Conservation (phyloP, 2,329 filamentous ascomycete species). For the Microcyclospora tardicrescens region DNA sequence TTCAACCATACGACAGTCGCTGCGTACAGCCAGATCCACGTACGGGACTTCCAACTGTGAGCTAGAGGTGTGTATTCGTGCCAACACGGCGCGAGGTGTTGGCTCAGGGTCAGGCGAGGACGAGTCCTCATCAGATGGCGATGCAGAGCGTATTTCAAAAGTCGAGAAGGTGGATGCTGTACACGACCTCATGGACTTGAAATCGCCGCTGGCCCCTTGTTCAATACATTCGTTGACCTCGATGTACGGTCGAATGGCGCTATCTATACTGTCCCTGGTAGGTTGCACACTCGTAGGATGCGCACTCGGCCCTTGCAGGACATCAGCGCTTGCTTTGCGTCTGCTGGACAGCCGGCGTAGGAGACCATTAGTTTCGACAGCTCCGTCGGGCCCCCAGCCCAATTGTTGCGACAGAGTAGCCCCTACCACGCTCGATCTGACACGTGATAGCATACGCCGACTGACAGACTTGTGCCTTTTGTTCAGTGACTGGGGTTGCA, state of each 20-base stretch:
- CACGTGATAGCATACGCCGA: slow-evolving; percentile 22
- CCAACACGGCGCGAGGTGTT: slow-evolving; percentile 7
- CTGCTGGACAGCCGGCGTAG: slow-evolving; percentile 17
- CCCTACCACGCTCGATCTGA: slow-evolving; percentile 19
- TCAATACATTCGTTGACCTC: background rate
- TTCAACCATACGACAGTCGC: slow-evolving; percentile 15
- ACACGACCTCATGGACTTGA: slow-evolving; percentile 7
- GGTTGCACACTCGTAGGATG: slow-evolving; percentile 14
- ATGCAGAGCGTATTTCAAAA: slow-evolving; percentile 3
- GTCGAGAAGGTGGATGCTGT: slow-evolving; percentile 18
- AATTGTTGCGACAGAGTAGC: too few species aligned
- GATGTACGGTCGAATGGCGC: slow-evolving; percentile 5
- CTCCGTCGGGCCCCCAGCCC: too few species aligned
- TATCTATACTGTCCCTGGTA: slow-evolving; percentile 16
- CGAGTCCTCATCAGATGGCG: too few species aligned
- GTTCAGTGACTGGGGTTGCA: slow-evolving; percentile 2
- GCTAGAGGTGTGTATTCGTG: too few species aligned
- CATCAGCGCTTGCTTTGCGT: slow-evolving; percentile 12
- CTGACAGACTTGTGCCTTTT: slow-evolving; percentile 21
- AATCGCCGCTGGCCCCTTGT: too few species aligned
- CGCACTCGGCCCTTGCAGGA: background rate
- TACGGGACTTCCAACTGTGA: slow-evolving; percentile 9
- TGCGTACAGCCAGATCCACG: slow-evolving; percentile 13
- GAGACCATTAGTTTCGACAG: too few species aligned
- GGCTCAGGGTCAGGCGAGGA: slow-evolving; percentile 2